Evolutionary conservation across 768 basidiomycete species (phyloP).

Genomic region (Ramaria rubella): DNA sequence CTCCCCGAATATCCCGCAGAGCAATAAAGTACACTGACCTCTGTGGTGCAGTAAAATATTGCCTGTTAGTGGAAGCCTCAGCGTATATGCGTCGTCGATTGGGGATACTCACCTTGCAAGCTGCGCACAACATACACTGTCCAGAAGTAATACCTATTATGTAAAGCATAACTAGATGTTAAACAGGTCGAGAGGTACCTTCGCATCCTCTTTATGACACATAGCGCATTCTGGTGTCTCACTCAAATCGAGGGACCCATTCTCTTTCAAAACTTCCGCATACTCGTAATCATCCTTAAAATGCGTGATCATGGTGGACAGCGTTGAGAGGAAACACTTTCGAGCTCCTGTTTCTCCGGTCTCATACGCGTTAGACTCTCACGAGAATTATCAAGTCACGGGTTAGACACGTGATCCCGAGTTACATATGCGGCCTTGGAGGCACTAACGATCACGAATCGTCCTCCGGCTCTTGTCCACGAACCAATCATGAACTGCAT

Average conservation of each 20-base stretch:
- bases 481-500: slow-evolving; percentile 35
- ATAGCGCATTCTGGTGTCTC: slow-evolving; percentile 1
- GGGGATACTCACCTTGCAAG: background rate
- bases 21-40: background rate
- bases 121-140: background rate
- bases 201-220: slow-evolving; percentile 7
- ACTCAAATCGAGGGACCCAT: background rate
- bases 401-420: background rate
- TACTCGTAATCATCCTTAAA: slow-evolving; percentile 4
- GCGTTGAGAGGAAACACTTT: background rate
- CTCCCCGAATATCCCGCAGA: background rate
- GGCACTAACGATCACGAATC: slow-evolving; percentile 42
- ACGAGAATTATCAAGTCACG: background rate
- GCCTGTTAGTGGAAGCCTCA: background rate
- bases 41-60: background rate
- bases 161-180: too few relatives aligned
- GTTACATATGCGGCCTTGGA: slow-evolving; percentile 10
- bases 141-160: background rate
- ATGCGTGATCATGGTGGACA: background rate
- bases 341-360: background rate
- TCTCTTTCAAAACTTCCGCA: background rate
- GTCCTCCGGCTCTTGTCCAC: slow-evolving; percentile 34
- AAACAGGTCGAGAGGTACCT: background rate
- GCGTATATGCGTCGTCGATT: background rate
- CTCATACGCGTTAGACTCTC: background rate